phyloP scores from a whole-genome alignment of 371 early-diverging fungal species.

The Coemansia linderi region DNA sequence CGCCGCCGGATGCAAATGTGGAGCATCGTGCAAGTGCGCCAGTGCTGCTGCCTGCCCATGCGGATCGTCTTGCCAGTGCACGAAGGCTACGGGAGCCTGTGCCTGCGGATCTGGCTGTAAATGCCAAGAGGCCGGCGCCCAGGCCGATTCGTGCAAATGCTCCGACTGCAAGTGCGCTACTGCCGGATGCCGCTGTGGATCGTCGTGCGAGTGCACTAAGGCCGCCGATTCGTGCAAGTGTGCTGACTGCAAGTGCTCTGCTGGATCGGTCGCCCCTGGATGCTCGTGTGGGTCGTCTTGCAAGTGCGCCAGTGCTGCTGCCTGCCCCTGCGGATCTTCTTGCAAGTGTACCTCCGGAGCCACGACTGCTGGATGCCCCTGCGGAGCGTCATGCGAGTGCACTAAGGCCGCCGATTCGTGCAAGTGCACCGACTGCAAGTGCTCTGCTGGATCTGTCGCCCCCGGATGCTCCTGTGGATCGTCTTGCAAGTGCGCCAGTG shows the following conservation, averaged over 20 bases:
- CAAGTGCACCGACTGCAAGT: conserved; percentile 21
- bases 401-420: neutral
- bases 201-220: conserved; percentile 12
- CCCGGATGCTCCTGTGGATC: conserved; percentile 11
- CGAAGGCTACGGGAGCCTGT: neutral
- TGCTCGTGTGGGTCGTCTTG: conserved; percentile 18
- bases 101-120: conserved; percentile 8
- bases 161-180: conserved; percentile 21
- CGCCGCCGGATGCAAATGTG: conserved; percentile 9
- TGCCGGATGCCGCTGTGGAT: conserved; percentile 7
- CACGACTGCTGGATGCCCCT: neutral
- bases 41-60: conserved; percentile 10
- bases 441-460: neutral
- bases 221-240: conserved; percentile 12
- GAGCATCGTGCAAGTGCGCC: conserved; percentile 16
- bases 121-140: neutral
- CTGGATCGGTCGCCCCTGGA: neutral
- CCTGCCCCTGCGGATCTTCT: neutral
- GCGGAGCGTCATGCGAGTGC: conserved; percentile 12
- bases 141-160: neutral
- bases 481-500: conserved; percentile 10
- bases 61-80: conserved; percentile 18
- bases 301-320: neutral
- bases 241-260: conserved; percentile 16
- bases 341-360: neutral